A percentile compares a stretch with the other conserved stretches of the same genome.
These are phyloP conservation scores for Aspergillus pseudoterreus DNA, from an alignment of 2,329 filamentous ascomycete genomes.

Conservation along the genomic window DNA sequence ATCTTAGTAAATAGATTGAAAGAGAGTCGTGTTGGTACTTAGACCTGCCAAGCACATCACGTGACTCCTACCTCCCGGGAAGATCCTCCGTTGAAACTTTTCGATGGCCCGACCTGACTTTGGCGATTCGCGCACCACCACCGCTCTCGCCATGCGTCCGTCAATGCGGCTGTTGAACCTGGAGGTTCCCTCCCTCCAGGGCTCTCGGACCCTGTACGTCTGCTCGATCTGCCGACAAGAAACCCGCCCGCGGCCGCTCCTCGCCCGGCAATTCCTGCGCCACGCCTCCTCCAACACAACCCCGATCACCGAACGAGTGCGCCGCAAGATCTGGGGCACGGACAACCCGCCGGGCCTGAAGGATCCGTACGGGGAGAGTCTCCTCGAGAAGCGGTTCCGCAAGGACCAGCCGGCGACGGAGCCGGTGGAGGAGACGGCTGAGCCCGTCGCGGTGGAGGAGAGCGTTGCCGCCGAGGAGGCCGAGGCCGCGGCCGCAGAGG, in stretches of 20 bases:
- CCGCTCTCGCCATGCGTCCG: constrained; percentile 33
- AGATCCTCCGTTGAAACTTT: constrained; percentile 15
- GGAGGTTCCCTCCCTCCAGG: constrained; percentile 28
- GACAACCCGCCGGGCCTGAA: constrained; percentile 47
- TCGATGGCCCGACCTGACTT: constrained; percentile 6
- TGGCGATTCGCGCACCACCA: constrained; percentile 8
- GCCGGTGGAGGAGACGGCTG: constrained; percentile 11
- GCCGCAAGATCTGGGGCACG: constrained; percentile 49
- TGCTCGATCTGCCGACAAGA: constrained; percentile 40
- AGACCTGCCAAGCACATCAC: constrained; percentile 18
- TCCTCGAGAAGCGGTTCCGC: constrained; percentile 26
- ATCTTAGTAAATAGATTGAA: too few relatives aligned
- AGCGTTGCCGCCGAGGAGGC: constrained; percentile 15
- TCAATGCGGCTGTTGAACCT: constrained; percentile 35
- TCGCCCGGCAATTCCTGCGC: constrained; percentile 32
- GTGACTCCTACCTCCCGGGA: constrained; percentile 16
- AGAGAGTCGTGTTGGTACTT: background rate
- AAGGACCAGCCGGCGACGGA: constrained; percentile 12
- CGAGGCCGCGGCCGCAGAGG: constrained; percentile 10
- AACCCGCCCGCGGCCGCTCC: constrained; percentile 28
- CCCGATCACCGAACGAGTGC: constrained; percentile 44
- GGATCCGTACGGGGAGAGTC: constrained; percentile 46
- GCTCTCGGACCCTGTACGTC: constrained; percentile 30
- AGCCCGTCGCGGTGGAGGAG: constrained; percentile 12
- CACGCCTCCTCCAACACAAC: constrained; percentile 33